Evolutionary conservation across 208 protist species (phyloP).

Genomic region (Leishmania aethiopica): DNA sequence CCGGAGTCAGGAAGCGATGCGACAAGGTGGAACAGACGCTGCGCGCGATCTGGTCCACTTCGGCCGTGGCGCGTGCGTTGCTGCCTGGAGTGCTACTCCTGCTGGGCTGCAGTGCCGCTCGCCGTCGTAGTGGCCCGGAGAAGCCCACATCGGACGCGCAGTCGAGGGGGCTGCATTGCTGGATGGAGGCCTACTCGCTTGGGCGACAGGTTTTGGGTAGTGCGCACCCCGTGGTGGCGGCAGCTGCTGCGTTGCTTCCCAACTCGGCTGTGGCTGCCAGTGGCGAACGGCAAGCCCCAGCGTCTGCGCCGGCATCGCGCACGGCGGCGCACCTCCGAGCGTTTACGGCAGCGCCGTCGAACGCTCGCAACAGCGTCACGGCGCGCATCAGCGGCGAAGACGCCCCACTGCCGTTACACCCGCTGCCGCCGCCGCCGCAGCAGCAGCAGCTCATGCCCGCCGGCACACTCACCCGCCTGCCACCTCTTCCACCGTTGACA

Average conservation of each 20-base stretch:
- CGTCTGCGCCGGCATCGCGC: background rate
- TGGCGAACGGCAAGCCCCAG: background rate
- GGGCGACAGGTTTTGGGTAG: conserved; percentile 13
- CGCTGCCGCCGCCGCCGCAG: background rate
- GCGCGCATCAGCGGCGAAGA: background rate
- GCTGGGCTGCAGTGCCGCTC: background rate
- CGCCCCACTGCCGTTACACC: background rate
- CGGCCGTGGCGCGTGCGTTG: conserved; percentile 11
- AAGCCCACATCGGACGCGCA: background rate
- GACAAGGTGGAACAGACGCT: conserved; percentile 13
- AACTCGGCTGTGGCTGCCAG: background rate
- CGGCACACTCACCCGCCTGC: background rate
- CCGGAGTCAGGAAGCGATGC: conserved; percentile 9
- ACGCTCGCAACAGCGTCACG: background rate
- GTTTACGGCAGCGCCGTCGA: background rate
- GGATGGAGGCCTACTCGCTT: conserved; percentile 13
- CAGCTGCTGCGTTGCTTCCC: background rate
- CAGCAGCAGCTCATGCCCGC: background rate
- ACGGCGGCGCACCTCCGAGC: background rate
- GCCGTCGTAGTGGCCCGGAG: background rate
- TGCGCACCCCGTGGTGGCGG: conserved; percentile 21
- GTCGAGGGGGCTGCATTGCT: conserved; percentile 2
- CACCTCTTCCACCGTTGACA: background rate
- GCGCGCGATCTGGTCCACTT: conserved; percentile 6
- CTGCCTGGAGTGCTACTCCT: conserved; percentile 32